A percentile compares a stretch with the other conserved stretches of the same genome.
phyloP scores from a whole-genome alignment of 2,329 filamentous ascomycete species.

The Lecanicillium sp. region DNA sequence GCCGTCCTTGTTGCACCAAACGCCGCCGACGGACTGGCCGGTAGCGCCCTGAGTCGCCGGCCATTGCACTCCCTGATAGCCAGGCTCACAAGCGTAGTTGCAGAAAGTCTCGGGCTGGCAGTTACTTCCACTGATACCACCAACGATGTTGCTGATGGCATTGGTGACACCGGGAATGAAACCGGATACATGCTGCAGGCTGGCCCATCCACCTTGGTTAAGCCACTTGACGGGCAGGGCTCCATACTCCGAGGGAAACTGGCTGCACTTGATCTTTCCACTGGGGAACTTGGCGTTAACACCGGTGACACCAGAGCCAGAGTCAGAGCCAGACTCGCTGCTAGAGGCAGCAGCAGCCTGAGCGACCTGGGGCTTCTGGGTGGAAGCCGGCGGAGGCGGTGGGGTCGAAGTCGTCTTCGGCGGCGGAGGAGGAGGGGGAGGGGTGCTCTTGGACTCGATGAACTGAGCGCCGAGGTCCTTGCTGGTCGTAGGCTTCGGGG shows the following conservation, averaged over 20 bases:
- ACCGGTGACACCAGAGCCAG: slow-evolving; percentile 38
- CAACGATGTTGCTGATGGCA: slow-evolving; percentile 56
- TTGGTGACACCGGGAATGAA: slow-evolving; percentile 39
- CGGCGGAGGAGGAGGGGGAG: slow-evolving; percentile 22
- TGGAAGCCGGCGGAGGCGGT: slow-evolving; percentile 14
- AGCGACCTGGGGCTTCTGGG: slow-evolving; percentile 6
- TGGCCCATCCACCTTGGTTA: slow-evolving; percentile 66
- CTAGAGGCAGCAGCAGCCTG: slow-evolving; percentile 14
- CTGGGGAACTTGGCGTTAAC: slow-evolving; percentile 66
- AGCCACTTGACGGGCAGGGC: slow-evolving; percentile 64
- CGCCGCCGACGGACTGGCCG: slow-evolving; percentile 79
- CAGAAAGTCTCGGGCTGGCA: slow-evolving; percentile 66
- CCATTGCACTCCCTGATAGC: slow-evolving; percentile 92
- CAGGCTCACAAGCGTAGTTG: slow-evolving; percentile 87
- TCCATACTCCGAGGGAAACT: slow-evolving; percentile 77
- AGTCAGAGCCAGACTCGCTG: slow-evolving; percentile 14
- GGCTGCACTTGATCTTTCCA: slow-evolving; percentile 60
- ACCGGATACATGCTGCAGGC: slow-evolving; percentile 59
- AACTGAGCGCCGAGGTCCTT: slow-evolving; percentile 38
- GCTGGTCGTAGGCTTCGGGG: slow-evolving; percentile 25
- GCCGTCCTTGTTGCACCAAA: slow-evolving; percentile 67
- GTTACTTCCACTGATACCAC: slow-evolving; percentile 50
- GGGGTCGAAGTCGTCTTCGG: slow-evolving; percentile 16
- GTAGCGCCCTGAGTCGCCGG: slow-evolving; percentile 67
- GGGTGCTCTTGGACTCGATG: slow-evolving; percentile 36